These are phyloP conservation scores for Flaveria sonorensis DNA, from an alignment of 129 eudicot genomes.

Conservation along the genomic window DNA sequence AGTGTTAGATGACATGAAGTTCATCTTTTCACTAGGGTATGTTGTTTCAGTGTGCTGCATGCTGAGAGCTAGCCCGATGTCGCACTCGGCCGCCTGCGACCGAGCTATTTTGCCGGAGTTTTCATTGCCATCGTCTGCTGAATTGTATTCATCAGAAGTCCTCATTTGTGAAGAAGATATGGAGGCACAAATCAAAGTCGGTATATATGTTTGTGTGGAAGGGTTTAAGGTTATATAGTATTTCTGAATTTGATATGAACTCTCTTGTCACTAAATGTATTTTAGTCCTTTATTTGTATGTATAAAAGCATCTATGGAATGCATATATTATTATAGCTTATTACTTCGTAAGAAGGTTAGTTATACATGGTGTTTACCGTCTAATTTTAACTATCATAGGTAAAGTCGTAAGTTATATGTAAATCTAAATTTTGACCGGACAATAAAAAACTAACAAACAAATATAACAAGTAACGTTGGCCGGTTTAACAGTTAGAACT, in stretches of 20 bases:
- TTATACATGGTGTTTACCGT: no score
- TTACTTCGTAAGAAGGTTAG: no score
- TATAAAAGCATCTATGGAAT: neutral
- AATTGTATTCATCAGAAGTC: neutral
- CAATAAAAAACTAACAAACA: no score
- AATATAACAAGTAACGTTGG: no score
- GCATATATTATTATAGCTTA: neutral
- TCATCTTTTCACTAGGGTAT: conserved; percentile 7
- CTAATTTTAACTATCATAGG: no score
- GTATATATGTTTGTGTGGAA: neutral
- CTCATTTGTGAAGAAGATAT: conserved; percentile 8
- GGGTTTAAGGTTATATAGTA: conserved; percentile 14
- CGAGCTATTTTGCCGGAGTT: neutral
- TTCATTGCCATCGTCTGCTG: neutral
- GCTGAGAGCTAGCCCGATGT: conserved; percentile 17
- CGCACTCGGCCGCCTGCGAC: conserved; percentile 13
- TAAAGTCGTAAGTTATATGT: no score
- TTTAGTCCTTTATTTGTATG: neutral
- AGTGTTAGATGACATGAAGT: conserved; percentile 3
- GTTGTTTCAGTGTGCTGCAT: conserved; percentile 11
- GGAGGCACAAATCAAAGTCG: neutral
- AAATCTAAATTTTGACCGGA: no score
- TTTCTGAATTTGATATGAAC: neutral
- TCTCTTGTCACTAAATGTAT: neutral
- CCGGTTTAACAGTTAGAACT: no score